Evolutionary conservation across 2,329 filamentous ascomycete genomes (phyloP).

Genomic region (Penicillium sp.): DNA sequence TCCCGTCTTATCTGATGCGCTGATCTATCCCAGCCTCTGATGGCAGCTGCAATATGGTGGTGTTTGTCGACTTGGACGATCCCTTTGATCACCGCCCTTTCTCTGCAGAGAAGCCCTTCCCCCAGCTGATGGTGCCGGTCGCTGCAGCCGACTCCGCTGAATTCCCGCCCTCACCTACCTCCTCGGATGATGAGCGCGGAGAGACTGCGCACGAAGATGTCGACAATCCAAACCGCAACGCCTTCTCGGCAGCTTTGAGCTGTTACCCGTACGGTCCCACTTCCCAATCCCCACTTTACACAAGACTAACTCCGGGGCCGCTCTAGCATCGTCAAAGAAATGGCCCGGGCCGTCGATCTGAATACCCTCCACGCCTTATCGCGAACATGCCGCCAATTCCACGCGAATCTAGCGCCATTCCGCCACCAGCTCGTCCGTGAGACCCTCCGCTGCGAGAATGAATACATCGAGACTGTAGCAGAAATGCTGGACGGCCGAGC

Average conservation of each 20-base stretch:
- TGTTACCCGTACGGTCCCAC: constrained; percentile 48
- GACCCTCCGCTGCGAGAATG: constrained; percentile 78
- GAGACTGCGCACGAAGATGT: neutral
- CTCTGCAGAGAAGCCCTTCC: constrained; percentile 18
- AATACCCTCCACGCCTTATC: constrained; percentile 84
- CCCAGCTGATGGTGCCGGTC: constrained; percentile 19
- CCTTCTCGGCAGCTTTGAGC: constrained; percentile 44
- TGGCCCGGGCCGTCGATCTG: constrained; percentile 77
- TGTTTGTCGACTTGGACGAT: constrained; percentile 48
- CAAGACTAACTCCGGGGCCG: constrained; percentile 14
- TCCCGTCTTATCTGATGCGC: constrained; percentile 24
- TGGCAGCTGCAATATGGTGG: constrained; percentile 43
- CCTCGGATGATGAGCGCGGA: constrained; percentile 9
- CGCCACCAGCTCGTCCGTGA: constrained; percentile 68
- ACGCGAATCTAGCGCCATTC: constrained; percentile 74
- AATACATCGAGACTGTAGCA: constrained; percentile 48
- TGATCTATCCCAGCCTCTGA: constrained; percentile 20
- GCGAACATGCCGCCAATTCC: constrained; percentile 75
- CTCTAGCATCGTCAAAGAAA: constrained; percentile 68
- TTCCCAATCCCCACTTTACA: constrained; percentile 10
- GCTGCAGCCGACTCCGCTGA: constrained; percentile 10
- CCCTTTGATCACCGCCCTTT: constrained; percentile 24
- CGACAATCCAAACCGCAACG: constrained; percentile 27
- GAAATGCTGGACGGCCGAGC: constrained; percentile 45
- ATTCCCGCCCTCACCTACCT: constrained; percentile 10